These are phyloP conservation scores for Ascochyta clinopodiicola DNA, from an alignment of 2,329 filamentous ascomycete genomes.

Conservation along the genomic window DNA sequence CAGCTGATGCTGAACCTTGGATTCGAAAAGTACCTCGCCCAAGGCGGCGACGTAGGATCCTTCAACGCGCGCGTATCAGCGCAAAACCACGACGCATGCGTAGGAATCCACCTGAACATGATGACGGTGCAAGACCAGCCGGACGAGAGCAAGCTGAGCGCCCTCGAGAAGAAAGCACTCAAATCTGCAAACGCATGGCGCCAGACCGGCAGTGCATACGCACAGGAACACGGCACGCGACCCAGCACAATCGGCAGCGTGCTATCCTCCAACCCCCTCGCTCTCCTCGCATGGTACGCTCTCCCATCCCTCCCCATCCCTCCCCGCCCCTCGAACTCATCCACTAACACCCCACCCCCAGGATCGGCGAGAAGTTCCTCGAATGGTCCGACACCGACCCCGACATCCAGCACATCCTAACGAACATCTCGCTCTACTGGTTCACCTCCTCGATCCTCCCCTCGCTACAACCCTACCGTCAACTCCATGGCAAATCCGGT, in stretches of 20 bases:
- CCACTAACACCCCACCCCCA: conserved; percentile 14
- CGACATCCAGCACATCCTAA: conserved; percentile 55
- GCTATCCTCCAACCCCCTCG: conserved; percentile 61
- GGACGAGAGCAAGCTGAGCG: conserved; percentile 24
- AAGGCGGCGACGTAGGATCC: conserved; percentile 65
- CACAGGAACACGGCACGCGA: conserved; percentile 60
- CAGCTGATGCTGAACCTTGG: conserved; percentile 63
- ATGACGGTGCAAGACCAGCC: conserved; percentile 13
- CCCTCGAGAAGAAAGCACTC: conserved; percentile 27
- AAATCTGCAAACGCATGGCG: conserved; percentile 41
- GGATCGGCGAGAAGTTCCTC: conserved; percentile 64
- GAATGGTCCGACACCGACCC: conserved; percentile 60
- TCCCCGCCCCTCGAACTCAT: not conserved
- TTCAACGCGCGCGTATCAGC: conserved; percentile 52
- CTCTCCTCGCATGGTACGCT: conserved; percentile 61
- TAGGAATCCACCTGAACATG: conserved; percentile 49
- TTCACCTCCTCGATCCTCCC: conserved; percentile 56
- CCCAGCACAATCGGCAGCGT: conserved; percentile 65
- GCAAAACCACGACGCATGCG: conserved; percentile 54
- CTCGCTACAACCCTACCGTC: conserved; percentile 60
- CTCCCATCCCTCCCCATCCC: not conserved
- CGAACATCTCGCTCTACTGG: conserved; percentile 63
- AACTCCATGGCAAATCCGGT: conserved; percentile 5
- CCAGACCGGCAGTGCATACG: conserved; percentile 58
- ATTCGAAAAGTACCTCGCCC: conserved; percentile 61